Conservation (phyloP, 106 monocot species). For the Phalaenopsis aphrodite region DNA sequence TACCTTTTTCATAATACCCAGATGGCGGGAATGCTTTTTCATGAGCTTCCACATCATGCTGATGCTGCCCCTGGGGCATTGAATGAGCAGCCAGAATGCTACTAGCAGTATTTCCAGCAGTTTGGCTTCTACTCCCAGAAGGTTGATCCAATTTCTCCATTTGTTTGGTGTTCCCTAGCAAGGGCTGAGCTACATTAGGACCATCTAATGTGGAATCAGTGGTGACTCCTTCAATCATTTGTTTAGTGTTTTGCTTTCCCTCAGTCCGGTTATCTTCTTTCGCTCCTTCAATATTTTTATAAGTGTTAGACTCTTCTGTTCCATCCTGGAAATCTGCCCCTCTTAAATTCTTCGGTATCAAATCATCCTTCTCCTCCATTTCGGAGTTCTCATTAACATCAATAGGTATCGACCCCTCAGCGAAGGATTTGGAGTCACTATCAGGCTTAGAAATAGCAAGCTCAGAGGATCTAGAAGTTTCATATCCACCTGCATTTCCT, state of each 20-base stretch:
- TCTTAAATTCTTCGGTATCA: not conserved
- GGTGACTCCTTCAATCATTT: not conserved
- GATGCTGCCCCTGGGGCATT: not conserved
- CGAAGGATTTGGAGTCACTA: constrained; percentile 1
- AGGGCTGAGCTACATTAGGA: not conserved
- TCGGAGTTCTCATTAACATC: constrained; percentile 14
- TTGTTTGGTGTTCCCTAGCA: not conserved
- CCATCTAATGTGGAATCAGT: constrained; percentile 3
- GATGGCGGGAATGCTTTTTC: constrained; percentile 14
- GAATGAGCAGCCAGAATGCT: constrained; percentile 18
- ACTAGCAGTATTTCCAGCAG: not conserved
- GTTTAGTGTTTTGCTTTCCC: not conserved
- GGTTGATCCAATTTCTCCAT: constrained; percentile 8
- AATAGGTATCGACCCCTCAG: constrained; percentile 12
- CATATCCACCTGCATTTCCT: constrained; percentile 17
- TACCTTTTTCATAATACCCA: constrained; percentile 20
- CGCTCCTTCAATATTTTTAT: constrained; percentile 6
- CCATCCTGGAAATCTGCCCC: constrained; percentile 7
- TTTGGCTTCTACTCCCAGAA: constrained; percentile 4
- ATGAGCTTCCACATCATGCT: constrained; percentile 1
- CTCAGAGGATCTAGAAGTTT: constrained; percentile 16
- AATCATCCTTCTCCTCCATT: constrained; percentile 16
- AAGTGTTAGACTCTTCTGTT: constrained; percentile 5
- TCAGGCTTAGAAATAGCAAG: constrained; percentile 14
- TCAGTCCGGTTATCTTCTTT: constrained; percentile 7